Evolutionary conservation across 2,329 filamentous ascomycete species (phyloP).

Genomic region (Xylaria sp.): DNA sequence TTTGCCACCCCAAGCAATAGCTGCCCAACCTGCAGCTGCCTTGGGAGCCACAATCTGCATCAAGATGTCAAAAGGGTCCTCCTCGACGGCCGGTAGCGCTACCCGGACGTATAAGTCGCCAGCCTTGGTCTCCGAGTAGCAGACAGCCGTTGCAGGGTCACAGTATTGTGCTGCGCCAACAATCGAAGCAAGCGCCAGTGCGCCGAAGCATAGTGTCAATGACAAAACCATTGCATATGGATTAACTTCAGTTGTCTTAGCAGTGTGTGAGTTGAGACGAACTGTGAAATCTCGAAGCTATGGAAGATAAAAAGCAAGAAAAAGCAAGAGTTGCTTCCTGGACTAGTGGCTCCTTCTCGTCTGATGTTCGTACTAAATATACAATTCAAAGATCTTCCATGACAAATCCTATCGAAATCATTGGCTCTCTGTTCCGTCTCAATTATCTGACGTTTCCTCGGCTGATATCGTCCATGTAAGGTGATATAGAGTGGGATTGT

Average conservation of each 20-base stretch:
- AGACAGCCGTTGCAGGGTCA: constrained; percentile 39
- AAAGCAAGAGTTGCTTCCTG: neutral
- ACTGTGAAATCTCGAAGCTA: neutral
- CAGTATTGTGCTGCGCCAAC: constrained; percentile 37
- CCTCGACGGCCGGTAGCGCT: constrained; percentile 41
- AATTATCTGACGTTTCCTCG: neutral
- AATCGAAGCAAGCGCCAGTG: neutral
- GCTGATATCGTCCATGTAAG: constrained; percentile 7
- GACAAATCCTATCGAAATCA: constrained; percentile 1
- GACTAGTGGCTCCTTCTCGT: neutral
- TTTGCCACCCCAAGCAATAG: constrained; percentile 44
- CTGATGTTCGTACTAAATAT: neutral
- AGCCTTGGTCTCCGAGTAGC: constrained; percentile 41
- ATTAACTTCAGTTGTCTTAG: too few species aligned
- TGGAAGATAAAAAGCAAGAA: too few species aligned
- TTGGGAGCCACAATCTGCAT: constrained; percentile 45
- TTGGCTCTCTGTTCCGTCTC: constrained; percentile 6
- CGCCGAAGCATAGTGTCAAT: neutral
- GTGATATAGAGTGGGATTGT: neutral
- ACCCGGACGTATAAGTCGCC: constrained; percentile 38
- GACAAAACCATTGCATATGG: neutral
- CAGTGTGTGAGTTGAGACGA: neutral
- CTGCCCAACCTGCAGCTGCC: constrained; percentile 40
- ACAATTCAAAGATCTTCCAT: neutral
- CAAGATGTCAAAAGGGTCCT: constrained; percentile 44